Evolutionary conservation across 805 yeast genomes (phyloP), one percentile per base, ranked within the genome.

Genomic region (Saccharomycopsis fibuligera): DNA sequence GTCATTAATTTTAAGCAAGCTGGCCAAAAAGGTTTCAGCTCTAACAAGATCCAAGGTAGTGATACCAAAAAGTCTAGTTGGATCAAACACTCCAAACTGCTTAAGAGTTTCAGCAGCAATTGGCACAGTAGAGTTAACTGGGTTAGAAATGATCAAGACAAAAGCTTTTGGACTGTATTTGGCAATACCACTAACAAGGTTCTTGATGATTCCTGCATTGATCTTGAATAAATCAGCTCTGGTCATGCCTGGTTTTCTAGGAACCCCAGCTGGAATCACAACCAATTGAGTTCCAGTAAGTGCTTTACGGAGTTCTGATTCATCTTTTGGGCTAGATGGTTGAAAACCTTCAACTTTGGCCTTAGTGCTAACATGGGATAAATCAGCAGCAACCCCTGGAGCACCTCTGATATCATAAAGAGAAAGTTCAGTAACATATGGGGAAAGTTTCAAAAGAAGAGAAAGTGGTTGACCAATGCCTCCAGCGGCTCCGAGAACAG

Each of bases 221-320:
- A 87, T 83, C 69, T 81, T 80, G 75, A 84, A 84, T 64, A 84
- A 74, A 66, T 84, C 93, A 65, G 83, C 91, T 69, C 93, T 76
- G 58, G 91, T 81, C 91, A 84, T 84, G 59, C 93, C 93, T 54
- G 90, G 90, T 68, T 84, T 84, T 73, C 93, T 78, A 63, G 93
- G 91, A 52, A 84, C 87, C 69, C 93, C 93, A 39, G 93, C 93
- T 57, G 91, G 90, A 64, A 90, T 86, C 49, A 90, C 76, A 43
- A 90, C 91, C 50, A 90, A 79, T 60, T 88, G 93, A 43, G 96
- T 76, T 42, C 81, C 88, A 44, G 75, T 69, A 58, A 90, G 71
- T 16, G 96, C 95, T 49, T 69, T 72, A 52, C 74, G 70, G 54
- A 88, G 70, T 19, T 43, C 40, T 23, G 85, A 83, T 47, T 76